Evolutionary conservation across 805 yeast species (phyloP), one percentile per base, ranked within the genome.

Genomic region (Ogataea minuta): DNA sequence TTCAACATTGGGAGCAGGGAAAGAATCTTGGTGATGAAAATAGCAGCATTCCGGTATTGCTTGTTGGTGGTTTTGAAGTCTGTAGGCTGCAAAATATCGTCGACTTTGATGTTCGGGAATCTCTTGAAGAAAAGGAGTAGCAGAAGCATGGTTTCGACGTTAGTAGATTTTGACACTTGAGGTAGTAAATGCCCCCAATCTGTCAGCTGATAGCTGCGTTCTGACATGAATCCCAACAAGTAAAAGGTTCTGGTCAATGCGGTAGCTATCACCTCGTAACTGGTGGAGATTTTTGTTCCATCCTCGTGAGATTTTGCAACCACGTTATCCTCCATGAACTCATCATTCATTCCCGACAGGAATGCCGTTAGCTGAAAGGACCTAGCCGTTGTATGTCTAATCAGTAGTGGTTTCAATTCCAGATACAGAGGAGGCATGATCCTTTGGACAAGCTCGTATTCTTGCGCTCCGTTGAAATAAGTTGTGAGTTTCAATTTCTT

Each of bases 231-330:
- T 9, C 70, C 84, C 24, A 70, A 64, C 12, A 79, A 59, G 41
- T 66, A 68, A 15, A 84, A 65, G 0, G 76, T 52, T 58, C 91
- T 74, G 38, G 76, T 60, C 9, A 76, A 54, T 9, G 76, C 64
- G 2, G 86, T 80, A 4, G 81, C 64, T 14, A 84, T 60, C 9
- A 81, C 54, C 54, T 83, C 90, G 40, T 68, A 67, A 31, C 69
- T 62, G 2, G 72, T 55, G 8, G 61, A 62, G 29, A 80, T 53
- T 27, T 61, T 64, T 19, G 59, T 51, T 4, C 53, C 50, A 6
- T 53, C 64, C 23, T 56, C 56, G 3, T 37, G 42, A 15, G 36
- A 36, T 25, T 47, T 43, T 2, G 47, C 23, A 10, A 44, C 44
- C 9, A 50, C 49, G 36, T 51, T 48, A 12, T 42, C 49, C 49